A percentile compares a stretch with the other conserved stretches of the same genome.
phyloP scores from a whole-genome alignment of 352 stramenopile species.

The Pythium utonaiense region DNA sequence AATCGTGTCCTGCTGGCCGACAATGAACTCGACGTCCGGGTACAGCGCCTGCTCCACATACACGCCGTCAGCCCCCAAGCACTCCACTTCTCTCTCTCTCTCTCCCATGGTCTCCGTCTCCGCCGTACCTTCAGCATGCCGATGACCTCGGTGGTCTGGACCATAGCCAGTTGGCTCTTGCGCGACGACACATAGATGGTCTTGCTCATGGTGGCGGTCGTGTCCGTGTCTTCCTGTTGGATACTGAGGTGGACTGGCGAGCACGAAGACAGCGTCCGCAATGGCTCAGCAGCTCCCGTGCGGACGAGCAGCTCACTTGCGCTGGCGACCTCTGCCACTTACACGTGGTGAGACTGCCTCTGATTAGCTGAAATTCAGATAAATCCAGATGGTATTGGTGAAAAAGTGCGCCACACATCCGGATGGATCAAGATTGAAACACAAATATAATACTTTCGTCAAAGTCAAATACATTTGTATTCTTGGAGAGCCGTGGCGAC shows the following conservation, averaged over 20 bases:
- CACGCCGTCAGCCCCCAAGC: too few relatives aligned
- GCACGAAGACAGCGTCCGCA: too few relatives aligned
- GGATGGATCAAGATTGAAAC: slow-evolving; percentile 6
- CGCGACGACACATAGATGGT: slow-evolving; percentile 83
- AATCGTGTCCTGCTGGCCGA: slow-evolving; percentile 77
- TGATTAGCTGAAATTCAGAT: not conserved
- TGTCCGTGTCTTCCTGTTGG: not conserved
- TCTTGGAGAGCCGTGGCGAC: too few relatives aligned
- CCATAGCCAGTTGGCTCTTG: slow-evolving; percentile 87
- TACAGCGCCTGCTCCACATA: slow-evolving; percentile 33
- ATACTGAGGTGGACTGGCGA: not conserved
- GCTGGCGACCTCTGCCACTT: not conserved
- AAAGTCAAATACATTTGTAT: too few relatives aligned
- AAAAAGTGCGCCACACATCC: not conserved
- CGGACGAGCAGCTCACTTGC: not conserved
- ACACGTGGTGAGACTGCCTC: not conserved
- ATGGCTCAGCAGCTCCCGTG: not conserved
- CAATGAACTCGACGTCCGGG: slow-evolving; percentile 67
- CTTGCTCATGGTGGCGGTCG: slow-evolving; percentile 26
- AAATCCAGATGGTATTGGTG: slow-evolving; percentile 1
- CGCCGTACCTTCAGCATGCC: slow-evolving; percentile 54
- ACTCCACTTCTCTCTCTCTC: too few relatives aligned
- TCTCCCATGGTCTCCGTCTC: too few relatives aligned
- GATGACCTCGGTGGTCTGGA: slow-evolving; percentile 84
- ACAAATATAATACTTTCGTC: too few relatives aligned